Conservation (phyloP, 768 basidiomycete genomes). For the Termitomyces sp. region DNA sequence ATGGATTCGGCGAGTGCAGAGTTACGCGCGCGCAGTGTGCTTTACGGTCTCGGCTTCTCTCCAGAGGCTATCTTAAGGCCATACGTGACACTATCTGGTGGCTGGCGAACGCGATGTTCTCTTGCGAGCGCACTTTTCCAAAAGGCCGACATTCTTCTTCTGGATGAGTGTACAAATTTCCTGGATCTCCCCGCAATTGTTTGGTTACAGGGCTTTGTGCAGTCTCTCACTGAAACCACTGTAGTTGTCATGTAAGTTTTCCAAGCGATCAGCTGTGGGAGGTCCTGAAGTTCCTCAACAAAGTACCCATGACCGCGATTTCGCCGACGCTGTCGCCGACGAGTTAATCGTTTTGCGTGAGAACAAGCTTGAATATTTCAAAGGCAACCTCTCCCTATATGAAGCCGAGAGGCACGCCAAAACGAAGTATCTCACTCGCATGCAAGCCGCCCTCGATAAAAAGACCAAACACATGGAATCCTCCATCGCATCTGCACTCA, state of each 20-base stretch:
- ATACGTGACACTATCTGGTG: slow-evolving; percentile 52
- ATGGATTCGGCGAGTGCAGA: slow-evolving; percentile 36
- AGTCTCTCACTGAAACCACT: slow-evolving; percentile 38
- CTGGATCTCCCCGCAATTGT: slow-evolving; percentile 51
- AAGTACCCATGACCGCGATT: slow-evolving; percentile 60
- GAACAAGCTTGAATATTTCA: slow-evolving; percentile 49
- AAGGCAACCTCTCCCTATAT: slow-evolving; percentile 52
- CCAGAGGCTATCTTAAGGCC: slow-evolving; percentile 33
- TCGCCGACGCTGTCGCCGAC: slow-evolving; percentile 56
- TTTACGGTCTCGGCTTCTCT: slow-evolving; percentile 59
- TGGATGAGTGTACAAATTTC: slow-evolving; percentile 59
- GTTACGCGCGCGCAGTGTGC: slow-evolving; percentile 47
- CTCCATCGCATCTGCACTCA: slow-evolving; percentile 50
- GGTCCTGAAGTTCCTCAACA: not conserved
- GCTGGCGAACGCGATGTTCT: slow-evolving; percentile 60
- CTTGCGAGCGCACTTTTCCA: slow-evolving; percentile 59
- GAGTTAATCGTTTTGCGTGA: slow-evolving; percentile 61
- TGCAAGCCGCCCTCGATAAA: slow-evolving; percentile 40
- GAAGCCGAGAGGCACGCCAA: slow-evolving; percentile 44
- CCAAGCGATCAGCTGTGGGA: not conserved
- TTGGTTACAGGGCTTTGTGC: slow-evolving; percentile 53
- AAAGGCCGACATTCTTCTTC: slow-evolving; percentile 51
- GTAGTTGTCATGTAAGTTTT: slow-evolving; percentile 47
- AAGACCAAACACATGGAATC: slow-evolving; percentile 43
- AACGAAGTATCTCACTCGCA: slow-evolving; percentile 38